These are phyloP conservation scores for Epichloe hybrida DNA, from an alignment of 2,329 filamentous ascomycete species.

Conservation along the genomic window DNA sequence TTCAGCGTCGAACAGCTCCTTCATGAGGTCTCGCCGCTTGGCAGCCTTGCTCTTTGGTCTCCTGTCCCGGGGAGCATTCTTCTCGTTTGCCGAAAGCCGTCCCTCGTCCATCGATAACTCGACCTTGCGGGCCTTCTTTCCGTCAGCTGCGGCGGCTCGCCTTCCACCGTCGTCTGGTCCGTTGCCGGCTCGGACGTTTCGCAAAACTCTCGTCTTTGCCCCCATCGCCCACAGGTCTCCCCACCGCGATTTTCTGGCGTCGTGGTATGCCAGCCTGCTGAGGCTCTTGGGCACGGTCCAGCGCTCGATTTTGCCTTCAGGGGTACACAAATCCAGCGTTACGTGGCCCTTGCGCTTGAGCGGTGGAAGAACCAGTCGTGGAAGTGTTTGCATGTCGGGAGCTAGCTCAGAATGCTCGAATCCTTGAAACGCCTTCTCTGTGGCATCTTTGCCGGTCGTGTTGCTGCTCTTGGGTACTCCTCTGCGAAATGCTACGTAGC, in stretches of 20 bases:
- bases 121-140: constrained; percentile 27
- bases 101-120: constrained; percentile 18
- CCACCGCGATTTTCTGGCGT: constrained; percentile 82
- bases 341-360: constrained; percentile 84
- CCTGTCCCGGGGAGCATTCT: constrained; percentile 21
- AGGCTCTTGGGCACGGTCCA: constrained; percentile 84
- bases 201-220: constrained; percentile 64
- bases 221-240: constrained; percentile 93
- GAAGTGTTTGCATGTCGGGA: constrained; percentile 54
- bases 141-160: constrained; percentile 21
- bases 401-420: constrained; percentile 40
- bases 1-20: constrained; percentile 25
- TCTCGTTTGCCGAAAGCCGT: constrained; percentile 27
- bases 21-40: constrained; percentile 24
- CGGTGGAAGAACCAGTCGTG: constrained; percentile 64
- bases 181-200: constrained; percentile 47
- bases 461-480: constrained; percentile 35
- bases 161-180: constrained; percentile 33
- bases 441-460: constrained; percentile 39
- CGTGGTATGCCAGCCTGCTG: constrained; percentile 71
- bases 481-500: constrained; percentile 74
- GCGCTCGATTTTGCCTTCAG: constrained; percentile 70
- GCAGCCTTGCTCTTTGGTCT: constrained; percentile 28
- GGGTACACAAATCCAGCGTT: constrained; percentile 81
- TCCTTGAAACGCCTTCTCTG: constrained; percentile 56